A percentile compares a stretch with the other conserved stretches of the same genome.
phyloP scores from a whole-genome alignment of 2,329 filamentous ascomycete genomes.

The Aureobasidium sp. region DNA sequence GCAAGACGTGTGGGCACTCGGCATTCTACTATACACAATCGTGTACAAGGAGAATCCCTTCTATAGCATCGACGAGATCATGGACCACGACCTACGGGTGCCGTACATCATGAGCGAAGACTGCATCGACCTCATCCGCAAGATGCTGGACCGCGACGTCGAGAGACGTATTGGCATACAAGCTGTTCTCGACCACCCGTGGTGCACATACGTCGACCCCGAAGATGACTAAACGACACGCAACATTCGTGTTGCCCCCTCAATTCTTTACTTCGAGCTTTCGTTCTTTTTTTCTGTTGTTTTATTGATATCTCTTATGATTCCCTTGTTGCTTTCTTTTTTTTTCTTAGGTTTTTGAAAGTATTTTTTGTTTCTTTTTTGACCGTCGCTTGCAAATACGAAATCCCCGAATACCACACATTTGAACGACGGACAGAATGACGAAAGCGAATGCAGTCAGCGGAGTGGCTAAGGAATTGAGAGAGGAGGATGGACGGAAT shows the following conservation, averaged over 20 bases:
- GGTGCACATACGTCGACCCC: conserved; percentile 46
- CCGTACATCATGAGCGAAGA: conserved; percentile 85
- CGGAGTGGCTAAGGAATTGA: background rate
- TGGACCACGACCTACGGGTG: conserved; percentile 89
- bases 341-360: background rate
- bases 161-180: conserved; percentile 76
- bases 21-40: conserved; percentile 95
- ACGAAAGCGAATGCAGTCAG: background rate
- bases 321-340: conserved; percentile 2
- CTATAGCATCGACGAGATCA: conserved; percentile 98
- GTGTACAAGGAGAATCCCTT: conserved; percentile 99
- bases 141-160: conserved; percentile 90
- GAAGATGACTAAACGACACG: conserved; percentile 11
- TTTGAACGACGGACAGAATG: background rate
- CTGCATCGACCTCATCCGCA: conserved; percentile 82
- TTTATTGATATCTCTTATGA: background rate
- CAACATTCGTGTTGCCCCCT: background rate
- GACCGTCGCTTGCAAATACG: background rate
- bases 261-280: background rate
- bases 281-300: background rate
- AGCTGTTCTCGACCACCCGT: conserved; percentile 82
- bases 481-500: background rate
- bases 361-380: background rate
- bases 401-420: background rate
- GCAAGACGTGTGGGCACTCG: conserved; percentile 96